phyloP scores from a whole-genome alignment of 2,329 filamentous ascomycete genomes.

The Leptographium procerum region DNA sequence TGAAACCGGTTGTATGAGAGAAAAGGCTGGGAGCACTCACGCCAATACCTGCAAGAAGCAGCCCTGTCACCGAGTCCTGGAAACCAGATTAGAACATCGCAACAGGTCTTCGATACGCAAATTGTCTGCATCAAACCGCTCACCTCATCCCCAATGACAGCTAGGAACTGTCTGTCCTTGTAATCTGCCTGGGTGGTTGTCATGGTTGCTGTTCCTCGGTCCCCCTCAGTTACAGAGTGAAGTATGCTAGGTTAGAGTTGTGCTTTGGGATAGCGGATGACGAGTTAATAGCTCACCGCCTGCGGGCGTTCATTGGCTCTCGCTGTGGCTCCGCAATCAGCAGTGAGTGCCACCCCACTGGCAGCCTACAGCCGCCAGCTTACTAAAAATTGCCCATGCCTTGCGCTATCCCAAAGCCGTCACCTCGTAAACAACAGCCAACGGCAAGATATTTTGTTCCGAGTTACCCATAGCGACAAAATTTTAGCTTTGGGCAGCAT shows the following conservation, averaged over 20 bases:
- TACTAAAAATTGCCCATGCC: background rate
- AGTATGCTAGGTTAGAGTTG: background rate
- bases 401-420: background rate
- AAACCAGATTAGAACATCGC: background rate
- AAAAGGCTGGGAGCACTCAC: constrained; percentile 37
- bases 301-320: background rate
- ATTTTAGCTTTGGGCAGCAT: background rate
- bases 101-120: background rate
- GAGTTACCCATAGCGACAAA: background rate
- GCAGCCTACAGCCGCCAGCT: background rate
- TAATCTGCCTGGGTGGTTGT: constrained; percentile 38
- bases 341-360: background rate
- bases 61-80: constrained; percentile 89
- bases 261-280: background rate
- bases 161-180: constrained; percentile 88
- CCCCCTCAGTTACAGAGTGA: background rate
- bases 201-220: background rate
- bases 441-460: background rate
- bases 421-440: background rate
- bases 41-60: constrained; percentile 89
- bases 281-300: constrained; percentile 4
- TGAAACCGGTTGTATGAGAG: background rate
- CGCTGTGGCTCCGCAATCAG: background rate
- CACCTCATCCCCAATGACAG: constrained; percentile 96
- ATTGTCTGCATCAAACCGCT: constrained; percentile 12